Evolutionary conservation across 2,329 filamentous ascomycete genomes (phyloP), one percentile per base, ranked within the genome.

Genomic region (Colletotrichum cereale): DNA sequence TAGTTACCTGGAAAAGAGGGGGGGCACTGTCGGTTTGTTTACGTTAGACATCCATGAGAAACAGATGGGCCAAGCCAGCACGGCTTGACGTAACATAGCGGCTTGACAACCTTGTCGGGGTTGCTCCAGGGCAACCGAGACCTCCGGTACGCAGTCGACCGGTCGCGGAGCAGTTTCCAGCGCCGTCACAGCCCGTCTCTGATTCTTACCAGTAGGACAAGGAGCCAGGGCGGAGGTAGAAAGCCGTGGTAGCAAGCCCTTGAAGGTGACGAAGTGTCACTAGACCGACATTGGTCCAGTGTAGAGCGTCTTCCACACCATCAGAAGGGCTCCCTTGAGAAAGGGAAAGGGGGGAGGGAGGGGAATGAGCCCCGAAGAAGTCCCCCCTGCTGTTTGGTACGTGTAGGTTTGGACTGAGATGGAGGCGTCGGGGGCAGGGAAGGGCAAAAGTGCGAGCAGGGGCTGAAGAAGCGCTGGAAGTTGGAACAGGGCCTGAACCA

Each of bases 391-490:
- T 44, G 26, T 44, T 12, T 29, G 48, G 47, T 62, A 21, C 40
- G 6, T 5, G 40, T 44, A 44, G n/a, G 60, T 38, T 26, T 36
- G 48, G 38, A 31, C 36, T n/a, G 48, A 48, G 31, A 31, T 61
- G 57, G 36, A 7, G 34, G 18, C 34, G 47, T 53, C 42, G 44
- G 31, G 24, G 50, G 34, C 24, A 50, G 56, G 31, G 16, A 48
- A 29, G 58, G 18, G 34, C 11, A 31, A 50, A 29, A 29, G 57
- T 24, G 38, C 18, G 60, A 40, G 44, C 65, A 68, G 65, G 66
- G 69, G 58, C 68, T 58, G 38, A 55, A 56, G 44, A 55, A 53
- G 69, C 64, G 52, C 65, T 63, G 65, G 36, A 63, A 44, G 47
- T 44, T 42, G 61, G 48, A 34, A 55, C 48, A 31, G 40, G 36